These are phyloP conservation scores for Nemophila menziesii DNA, from an alignment of 257 asterid genomes.

Conservation along the genomic window DNA sequence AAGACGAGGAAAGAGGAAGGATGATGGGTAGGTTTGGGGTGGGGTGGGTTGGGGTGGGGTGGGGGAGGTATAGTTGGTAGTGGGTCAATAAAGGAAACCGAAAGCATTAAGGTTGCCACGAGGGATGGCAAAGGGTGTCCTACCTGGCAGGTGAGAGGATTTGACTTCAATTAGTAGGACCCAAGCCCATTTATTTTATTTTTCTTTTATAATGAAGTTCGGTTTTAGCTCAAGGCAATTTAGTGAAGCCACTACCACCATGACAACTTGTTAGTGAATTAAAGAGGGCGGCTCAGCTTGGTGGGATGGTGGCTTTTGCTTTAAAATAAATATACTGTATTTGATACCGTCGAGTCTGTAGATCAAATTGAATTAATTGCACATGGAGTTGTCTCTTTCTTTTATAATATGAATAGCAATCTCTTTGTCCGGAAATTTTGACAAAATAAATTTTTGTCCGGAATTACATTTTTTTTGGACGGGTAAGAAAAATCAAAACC, in stretches of 20 bases:
- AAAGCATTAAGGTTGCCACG: slow-evolving; percentile 4
- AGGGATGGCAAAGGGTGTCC: slow-evolving; percentile 8
- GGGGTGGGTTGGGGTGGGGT: not conserved
- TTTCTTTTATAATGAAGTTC: too few relatives aligned
- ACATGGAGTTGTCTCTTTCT: too few relatives aligned
- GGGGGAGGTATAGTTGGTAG: not conserved
- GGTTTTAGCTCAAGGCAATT: slow-evolving; percentile 6
- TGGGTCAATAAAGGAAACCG: not conserved
- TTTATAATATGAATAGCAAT: too few relatives aligned
- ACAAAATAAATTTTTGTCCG: too few relatives aligned
- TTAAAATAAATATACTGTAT: too few relatives aligned
- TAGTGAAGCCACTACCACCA: slow-evolving; percentile 10
- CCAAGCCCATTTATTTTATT: slow-evolving; percentile 7
- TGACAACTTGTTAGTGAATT: too few relatives aligned
- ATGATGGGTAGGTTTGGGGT: not conserved
- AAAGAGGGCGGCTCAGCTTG: not conserved
- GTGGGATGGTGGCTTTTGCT: too few relatives aligned
- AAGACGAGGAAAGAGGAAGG: not conserved
- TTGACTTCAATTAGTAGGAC: slow-evolving; percentile 9
- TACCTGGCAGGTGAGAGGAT: slow-evolving; percentile 16
- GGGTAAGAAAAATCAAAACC: too few relatives aligned
- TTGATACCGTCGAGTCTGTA: too few relatives aligned
- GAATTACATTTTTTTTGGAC: too few relatives aligned
- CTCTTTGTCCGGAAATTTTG: too few relatives aligned
- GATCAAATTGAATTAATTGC: too few relatives aligned